Base-by-base conservation (phyloP, 352 stramenopile species). In the Phytophthora colocasiae region DNA sequence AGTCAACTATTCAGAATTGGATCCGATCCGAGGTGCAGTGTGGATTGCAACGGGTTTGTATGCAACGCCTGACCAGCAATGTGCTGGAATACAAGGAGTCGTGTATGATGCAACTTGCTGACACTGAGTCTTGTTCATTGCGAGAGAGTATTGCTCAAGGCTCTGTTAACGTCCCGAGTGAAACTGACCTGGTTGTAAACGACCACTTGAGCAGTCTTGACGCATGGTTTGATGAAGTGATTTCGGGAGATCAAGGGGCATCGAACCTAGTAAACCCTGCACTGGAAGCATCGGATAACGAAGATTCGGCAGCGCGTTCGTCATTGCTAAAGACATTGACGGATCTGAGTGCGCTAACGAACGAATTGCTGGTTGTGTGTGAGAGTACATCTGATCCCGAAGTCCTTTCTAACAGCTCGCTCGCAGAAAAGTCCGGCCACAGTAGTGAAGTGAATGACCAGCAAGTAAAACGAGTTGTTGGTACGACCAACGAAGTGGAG, bases 151-250 rank as follows among this genome's bases (percentile, higher is more conserved):
- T 22, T 48, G 22, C 8, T 4, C 17, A 40, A 38, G 11, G 26
- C 29, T 36, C 39, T 19, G 38, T 27, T 45, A 22, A 11, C 6
- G 14, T n/a, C 12, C 43, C 40, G 9, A 31, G 8, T 38, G 47
- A 63, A 15, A 36, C 52, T 14, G 44, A 77, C 19, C 38, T 58
- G 5, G 27, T 76, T 14, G 60, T 87, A 44, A 65, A 75, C 29
- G 73, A 76, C 15, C 68, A 90, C 36, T 45, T 90, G 36, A 76
- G 68, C 36, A 86, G 71, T 38, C 43, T 90, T 2, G 73, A 90
- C 31, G 49, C 47, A 47, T 90, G 81, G 81, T 90, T 90, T 31
- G 71, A 78, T 9, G 43, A 69, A 48, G 62, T 77, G 15, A 87
- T 90, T 48, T 63, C 65, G 4, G 51, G 58, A 2, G 56, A 53